Conservation (phyloP, 257 asterid genomes). For the Oldenlandia corymbosa region DNA sequence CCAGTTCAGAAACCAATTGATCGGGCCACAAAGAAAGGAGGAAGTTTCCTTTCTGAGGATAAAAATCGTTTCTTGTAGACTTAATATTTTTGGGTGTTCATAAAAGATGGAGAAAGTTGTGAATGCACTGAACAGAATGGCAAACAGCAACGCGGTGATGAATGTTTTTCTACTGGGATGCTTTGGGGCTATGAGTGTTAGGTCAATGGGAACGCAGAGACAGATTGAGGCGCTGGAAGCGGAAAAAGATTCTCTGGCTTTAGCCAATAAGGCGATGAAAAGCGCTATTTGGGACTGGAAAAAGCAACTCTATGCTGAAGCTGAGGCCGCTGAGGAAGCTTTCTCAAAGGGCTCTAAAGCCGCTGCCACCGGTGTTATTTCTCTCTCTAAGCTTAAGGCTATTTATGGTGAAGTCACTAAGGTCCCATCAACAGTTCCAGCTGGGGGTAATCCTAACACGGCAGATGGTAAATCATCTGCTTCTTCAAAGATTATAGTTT, state of each 20-base stretch:
- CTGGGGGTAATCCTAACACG: constrained; percentile 25
- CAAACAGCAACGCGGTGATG: constrained; percentile 49
- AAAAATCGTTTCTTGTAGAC: not conserved
- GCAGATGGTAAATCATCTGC: constrained; percentile 34
- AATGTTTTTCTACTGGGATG: constrained; percentile 38
- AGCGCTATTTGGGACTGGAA: constrained; percentile 77
- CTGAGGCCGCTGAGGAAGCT: constrained; percentile 34
- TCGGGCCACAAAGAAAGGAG: not conserved
- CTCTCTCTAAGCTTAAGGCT: constrained; percentile 67
- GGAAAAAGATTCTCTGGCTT: constrained; percentile 47
- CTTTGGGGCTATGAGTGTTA: constrained; percentile 42
- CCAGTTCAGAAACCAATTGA: not conserved
- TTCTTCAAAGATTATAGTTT: constrained; percentile 40
- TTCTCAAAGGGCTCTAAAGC: constrained; percentile 5
- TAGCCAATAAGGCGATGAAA: constrained; percentile 53
- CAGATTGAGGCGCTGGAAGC: constrained; percentile 49
- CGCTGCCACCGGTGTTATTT: constrained; percentile 28
- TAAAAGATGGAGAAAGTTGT: constrained; percentile 41
- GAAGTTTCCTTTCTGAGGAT: not conserved
- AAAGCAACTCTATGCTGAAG: constrained; percentile 68
- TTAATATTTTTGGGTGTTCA: too few species aligned
- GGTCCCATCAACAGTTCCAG: constrained; percentile 30
- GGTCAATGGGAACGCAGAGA: constrained; percentile 51
- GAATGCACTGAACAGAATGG: constrained; percentile 42
- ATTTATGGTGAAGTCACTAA: constrained; percentile 64